These are phyloP conservation scores for Colletotrichum viniferum DNA, from an alignment of 2,329 filamentous ascomycete species.

Conservation along the genomic window DNA sequence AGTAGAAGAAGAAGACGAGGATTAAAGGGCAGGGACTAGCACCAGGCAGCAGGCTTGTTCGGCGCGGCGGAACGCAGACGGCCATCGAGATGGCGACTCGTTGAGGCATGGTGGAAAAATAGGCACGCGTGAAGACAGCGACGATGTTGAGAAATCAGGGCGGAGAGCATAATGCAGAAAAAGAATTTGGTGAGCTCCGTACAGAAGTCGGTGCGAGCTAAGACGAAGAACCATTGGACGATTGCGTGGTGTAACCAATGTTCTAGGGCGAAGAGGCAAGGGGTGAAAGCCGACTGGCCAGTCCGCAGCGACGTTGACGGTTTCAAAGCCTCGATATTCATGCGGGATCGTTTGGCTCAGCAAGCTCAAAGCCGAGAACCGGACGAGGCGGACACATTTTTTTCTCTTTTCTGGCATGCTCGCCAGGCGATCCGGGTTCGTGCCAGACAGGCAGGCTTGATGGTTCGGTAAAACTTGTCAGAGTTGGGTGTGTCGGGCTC, in stretches of 20 bases:
- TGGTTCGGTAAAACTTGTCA: conserved; percentile 1
- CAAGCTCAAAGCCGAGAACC: conserved; percentile 11
- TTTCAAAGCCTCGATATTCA: conserved; percentile 11
- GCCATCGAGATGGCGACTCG: neutral
- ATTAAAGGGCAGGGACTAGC: conserved; percentile 30
- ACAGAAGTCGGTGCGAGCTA: neutral
- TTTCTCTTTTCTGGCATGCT: neutral
- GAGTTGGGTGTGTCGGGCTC: neutral
- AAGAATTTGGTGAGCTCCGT: neutral
- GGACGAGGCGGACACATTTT: neutral
- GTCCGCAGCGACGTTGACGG: conserved; percentile 1
- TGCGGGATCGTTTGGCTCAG: conserved; percentile 1
- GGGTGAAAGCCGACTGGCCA: conserved; percentile 1
- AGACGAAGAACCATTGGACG: neutral
- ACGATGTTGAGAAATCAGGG: neutral
- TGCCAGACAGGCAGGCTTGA: neutral
- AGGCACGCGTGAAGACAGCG: neutral
- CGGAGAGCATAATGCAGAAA: conserved; percentile 2
- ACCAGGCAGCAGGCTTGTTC: neutral
- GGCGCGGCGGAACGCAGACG: neutral
- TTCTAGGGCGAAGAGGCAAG: conserved; percentile 1
- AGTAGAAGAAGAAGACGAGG: conserved; percentile 77
- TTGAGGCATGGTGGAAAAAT: neutral
- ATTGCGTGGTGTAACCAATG: neutral
- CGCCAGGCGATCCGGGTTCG: neutral